phyloP scores from a whole-genome alignment of 805 yeast species.

The Yamadazyma insecticola region DNA sequence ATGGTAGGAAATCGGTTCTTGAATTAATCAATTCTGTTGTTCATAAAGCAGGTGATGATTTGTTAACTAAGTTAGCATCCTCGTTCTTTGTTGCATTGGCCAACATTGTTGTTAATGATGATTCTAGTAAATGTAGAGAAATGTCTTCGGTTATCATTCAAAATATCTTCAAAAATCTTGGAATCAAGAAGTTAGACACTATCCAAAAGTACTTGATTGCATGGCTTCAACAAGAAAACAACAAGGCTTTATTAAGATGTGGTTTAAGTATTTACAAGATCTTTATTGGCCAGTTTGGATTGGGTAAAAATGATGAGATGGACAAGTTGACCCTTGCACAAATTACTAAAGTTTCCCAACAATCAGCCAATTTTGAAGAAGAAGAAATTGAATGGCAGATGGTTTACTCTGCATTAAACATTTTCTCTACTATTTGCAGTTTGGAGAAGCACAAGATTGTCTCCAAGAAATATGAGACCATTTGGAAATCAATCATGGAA shows the following conservation, averaged over 20 bases:
- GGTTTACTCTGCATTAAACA: constrained; percentile 60
- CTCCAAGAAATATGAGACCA: constrained; percentile 19
- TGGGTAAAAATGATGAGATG: constrained; percentile 31
- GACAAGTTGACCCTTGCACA: constrained; percentile 32
- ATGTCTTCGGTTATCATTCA: constrained; percentile 66
- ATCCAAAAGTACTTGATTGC: constrained; percentile 43
- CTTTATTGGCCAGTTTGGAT: constrained; percentile 47
- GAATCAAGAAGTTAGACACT: constrained; percentile 20
- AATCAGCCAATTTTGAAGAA: constrained; percentile 30
- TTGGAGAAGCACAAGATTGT: constrained; percentile 29
- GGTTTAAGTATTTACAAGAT: constrained; percentile 70
- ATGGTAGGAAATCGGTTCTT: constrained; percentile 87
- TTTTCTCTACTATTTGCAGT: constrained; percentile 41
- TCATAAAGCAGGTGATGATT: constrained; percentile 55
- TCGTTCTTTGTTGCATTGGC: constrained; percentile 83
- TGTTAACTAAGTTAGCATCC: constrained; percentile 57
- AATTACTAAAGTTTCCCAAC: constrained; percentile 20
- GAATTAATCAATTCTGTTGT: constrained; percentile 74
- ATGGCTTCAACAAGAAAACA: constrained; percentile 60
- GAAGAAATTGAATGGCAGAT: constrained; percentile 68
- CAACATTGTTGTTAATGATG: constrained; percentile 73
- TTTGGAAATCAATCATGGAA: constrained; percentile 52
- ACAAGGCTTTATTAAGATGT: constrained; percentile 56
- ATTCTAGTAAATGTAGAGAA: constrained; percentile 73
- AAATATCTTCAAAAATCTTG: constrained; percentile 48